Evolutionary conservation across 1,284 basidiomycete species (phyloP).

Genomic region (Anthracocystis panici-leucophaei): DNA sequence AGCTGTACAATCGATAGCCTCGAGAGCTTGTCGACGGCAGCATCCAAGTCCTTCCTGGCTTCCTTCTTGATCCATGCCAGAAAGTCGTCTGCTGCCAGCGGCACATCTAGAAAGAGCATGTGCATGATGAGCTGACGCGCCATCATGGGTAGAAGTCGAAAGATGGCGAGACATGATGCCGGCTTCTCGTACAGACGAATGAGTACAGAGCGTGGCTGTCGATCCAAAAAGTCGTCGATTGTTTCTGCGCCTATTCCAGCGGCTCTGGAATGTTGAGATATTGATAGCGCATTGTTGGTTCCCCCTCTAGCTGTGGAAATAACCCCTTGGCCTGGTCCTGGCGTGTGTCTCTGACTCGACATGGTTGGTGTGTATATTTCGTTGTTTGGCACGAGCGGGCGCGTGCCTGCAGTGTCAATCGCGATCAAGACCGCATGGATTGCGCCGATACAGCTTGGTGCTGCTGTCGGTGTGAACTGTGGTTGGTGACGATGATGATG

Average conservation of each 20-base stretch:
- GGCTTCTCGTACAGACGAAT: slow-evolving; percentile 87
- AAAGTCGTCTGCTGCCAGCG: slow-evolving; percentile 79
- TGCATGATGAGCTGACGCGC: slow-evolving; percentile 92
- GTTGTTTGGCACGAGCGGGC: background rate
- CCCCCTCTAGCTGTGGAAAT: slow-evolving; percentile 35
- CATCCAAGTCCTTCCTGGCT: slow-evolving; percentile 72
- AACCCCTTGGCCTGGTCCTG: slow-evolving; percentile 40
- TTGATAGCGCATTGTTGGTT: slow-evolving; percentile 28
- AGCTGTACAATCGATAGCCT: slow-evolving; percentile 54
- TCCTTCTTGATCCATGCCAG: slow-evolving; percentile 81
- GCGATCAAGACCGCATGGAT: slow-evolving; percentile 10
- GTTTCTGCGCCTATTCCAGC: slow-evolving; percentile 58
- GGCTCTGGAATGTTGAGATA: slow-evolving; percentile 39
- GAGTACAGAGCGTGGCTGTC: slow-evolving; percentile 84
- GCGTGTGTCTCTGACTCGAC: slow-evolving; percentile 29
- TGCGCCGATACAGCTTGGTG: background rate
- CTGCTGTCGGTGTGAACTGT: background rate
- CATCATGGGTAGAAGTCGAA: slow-evolving; percentile 85
- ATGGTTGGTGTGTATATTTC: slow-evolving; percentile 10
- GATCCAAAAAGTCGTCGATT: slow-evolving; percentile 80
- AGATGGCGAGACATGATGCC: slow-evolving; percentile 92
- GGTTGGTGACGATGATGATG: background rate
- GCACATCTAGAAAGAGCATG: slow-evolving; percentile 87
- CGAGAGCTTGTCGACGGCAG: slow-evolving; percentile 41
- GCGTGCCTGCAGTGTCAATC: background rate